Evolutionary conservation across 169 alveolate genomes (phyloP).

Genomic region (Eimeria maxima): DNA sequence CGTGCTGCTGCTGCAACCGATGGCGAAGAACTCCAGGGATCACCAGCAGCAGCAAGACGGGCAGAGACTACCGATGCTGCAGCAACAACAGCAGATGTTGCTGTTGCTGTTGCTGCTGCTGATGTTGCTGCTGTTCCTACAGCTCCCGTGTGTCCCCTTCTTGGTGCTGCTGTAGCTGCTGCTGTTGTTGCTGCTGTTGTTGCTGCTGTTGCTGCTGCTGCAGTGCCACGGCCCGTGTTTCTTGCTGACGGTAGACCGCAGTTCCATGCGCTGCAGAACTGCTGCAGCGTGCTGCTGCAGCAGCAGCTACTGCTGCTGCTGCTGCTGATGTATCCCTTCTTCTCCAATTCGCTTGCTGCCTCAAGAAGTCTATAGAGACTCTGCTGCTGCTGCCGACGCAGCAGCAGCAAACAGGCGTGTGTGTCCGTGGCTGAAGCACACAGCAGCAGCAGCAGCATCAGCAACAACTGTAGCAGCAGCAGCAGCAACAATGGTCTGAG

Average conservation of each 20-base stretch:
- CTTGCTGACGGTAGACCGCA: not conserved
- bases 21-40: not conserved
- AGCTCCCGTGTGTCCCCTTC: not conserved
- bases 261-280: not conserved
- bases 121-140: conserved; percentile 27
- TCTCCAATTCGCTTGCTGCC: not conserved
- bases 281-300: conserved; percentile 42
- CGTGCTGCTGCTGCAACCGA: not conserved
- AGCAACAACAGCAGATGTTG: conserved; percentile 7
- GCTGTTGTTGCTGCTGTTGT: conserved; percentile 31
- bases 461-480: not conserved
- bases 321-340: not conserved
- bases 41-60: not conserved
- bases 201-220: conserved; percentile 32
- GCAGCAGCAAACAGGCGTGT: not conserved
- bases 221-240: not conserved
- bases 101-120: conserved; percentile 27
- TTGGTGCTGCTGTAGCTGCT: not conserved
- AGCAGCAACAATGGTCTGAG: no score
- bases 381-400: conserved; percentile 37
- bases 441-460: conserved; percentile 27
- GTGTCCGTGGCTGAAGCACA: not conserved
- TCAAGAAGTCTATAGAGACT: not conserved
- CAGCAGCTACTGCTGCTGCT: conserved; percentile 12
- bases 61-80: conserved; percentile 15